Evolutionary conservation across 371 early-diverging fungal genomes (phyloP), one percentile per base, ranked within the genome.

Genomic region (Mucor racemosus): DNA sequence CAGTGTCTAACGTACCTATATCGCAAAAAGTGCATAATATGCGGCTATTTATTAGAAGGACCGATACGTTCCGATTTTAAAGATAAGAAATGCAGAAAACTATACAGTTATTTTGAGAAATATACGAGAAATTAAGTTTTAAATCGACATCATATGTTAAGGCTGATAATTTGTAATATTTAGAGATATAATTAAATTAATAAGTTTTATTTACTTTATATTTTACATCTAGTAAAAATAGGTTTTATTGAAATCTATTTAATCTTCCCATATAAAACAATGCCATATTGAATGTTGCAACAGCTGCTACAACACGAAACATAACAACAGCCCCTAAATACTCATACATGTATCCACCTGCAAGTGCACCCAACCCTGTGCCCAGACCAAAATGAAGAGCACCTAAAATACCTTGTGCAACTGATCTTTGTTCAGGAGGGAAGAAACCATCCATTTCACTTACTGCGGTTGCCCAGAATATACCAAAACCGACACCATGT

Each of bases 401-500:
- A 40, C 72, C 76, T 17, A 75, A 58, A 40, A 75, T 61, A 6
- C 76, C 76, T 59, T 75, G 76, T 26, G 76, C 76, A 31, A 75
- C 72, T 2, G 72, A 66, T 62, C 76, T 44, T 62, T 75, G 76
- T 66, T 72, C 69, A 48, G 73, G 76, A 39, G 76, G 73, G 44
- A 75, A 75, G 34, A 68, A 75, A 15, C 67, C 69, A 63, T 75
- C 76, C 15, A 75, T 64, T 62, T 75, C 76, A 48, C 67, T 72
- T 1, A 75, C 76, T 11, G 76, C 63, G 0, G 76, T 75, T 14
- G 76, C 72, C 76, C 76, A 75, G n/a, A 75, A 75, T n/a, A 75
- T 65, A 64, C 72, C 76, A 58, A 72, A 75, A 6, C 72, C 76
- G 35, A 75, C 44, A 35, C 81, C 82, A 62, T 82, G 77, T 14